These are phyloP conservation scores for Delonix regia DNA, from an alignment of 306 rosid genomes.

Conservation along the genomic window DNA sequence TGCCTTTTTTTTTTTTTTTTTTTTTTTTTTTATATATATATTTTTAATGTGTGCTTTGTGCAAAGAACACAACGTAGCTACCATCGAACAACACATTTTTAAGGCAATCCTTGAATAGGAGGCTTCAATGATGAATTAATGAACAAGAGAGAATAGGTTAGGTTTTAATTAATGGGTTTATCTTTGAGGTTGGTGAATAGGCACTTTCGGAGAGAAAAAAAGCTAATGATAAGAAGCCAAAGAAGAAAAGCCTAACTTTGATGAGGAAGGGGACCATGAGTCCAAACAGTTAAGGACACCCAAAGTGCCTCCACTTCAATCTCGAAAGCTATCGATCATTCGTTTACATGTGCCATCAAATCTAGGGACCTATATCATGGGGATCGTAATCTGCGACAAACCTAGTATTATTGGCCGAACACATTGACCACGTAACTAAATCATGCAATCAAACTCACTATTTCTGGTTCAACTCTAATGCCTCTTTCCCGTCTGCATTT, in stretches of 20 bases:
- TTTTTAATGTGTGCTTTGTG: background rate
- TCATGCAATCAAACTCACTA: background rate
- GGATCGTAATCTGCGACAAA: background rate
- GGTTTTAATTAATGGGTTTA: background rate
- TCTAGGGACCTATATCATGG: background rate
- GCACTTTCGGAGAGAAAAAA: conserved; percentile 20
- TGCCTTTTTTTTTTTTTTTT: no score
- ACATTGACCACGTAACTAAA: background rate
- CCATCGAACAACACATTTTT: background rate
- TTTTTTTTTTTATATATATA: no score
- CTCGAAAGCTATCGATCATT: conserved; percentile 18
- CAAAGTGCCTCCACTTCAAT: background rate
- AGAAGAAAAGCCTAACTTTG: conserved; percentile 25
- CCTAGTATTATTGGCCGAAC: conserved; percentile 19
- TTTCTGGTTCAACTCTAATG: background rate
- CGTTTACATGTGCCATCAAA: conserved; percentile 3
- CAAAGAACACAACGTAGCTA: background rate
- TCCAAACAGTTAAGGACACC: background rate
- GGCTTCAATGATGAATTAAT: no score
- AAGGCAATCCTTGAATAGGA: no score
- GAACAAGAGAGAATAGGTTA: background rate
- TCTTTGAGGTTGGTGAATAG: conserved; percentile 6
- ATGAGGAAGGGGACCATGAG: conserved; percentile 5
- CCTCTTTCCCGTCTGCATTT: background rate
- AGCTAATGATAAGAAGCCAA: conserved; percentile 6